Evolutionary conservation across 2,329 filamentous ascomycete genomes (phyloP).

Genomic region (Alternaria sp.): DNA sequence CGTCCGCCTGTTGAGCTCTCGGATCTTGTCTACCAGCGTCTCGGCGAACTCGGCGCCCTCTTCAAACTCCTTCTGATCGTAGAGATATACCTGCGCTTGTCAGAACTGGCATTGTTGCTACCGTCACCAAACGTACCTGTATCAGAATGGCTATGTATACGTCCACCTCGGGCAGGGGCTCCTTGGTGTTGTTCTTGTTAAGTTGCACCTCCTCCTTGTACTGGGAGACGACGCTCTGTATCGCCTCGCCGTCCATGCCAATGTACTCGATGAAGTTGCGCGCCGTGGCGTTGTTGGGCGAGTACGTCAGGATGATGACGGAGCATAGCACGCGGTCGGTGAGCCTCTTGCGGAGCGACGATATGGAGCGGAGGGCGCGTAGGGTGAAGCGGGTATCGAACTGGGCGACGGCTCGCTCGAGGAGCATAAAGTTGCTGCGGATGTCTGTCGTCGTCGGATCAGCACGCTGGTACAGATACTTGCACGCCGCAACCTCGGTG

Average conservation of each 20-base stretch:
- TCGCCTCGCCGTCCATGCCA: constrained; percentile 68
- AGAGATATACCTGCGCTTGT: constrained; percentile 76
- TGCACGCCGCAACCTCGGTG: constrained; percentile 34
- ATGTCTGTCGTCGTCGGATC: constrained; percentile 70
- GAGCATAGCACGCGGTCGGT: constrained; percentile 80
- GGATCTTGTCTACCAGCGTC: constrained; percentile 81
- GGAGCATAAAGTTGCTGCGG: constrained; percentile 87
- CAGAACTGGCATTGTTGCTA: constrained; percentile 8
- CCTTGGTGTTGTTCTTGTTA: constrained; percentile 71
- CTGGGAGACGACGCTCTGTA: constrained; percentile 58
- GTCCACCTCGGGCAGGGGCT: constrained; percentile 84
- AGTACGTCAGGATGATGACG: constrained; percentile 81
- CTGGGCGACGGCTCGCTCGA: constrained; percentile 88
- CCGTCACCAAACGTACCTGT: constrained; percentile 39
- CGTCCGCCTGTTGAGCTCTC: constrained; percentile 88
- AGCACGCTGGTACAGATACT: constrained; percentile 39
- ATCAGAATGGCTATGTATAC: constrained; percentile 83
- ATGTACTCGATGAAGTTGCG: constrained; percentile 74
- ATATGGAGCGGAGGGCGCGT: constrained; percentile 91
- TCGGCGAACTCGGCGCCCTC: constrained; percentile 84
- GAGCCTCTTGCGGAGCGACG: constrained; percentile 89
- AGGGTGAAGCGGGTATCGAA: constrained; percentile 97
- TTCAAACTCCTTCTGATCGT: constrained; percentile 82
- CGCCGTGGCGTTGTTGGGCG: constrained; percentile 69
- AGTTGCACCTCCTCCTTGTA: constrained; percentile 70